Base-by-base conservation (phyloP, 768 basidiomycete genomes). In the Mrakia gelida region DNA sequence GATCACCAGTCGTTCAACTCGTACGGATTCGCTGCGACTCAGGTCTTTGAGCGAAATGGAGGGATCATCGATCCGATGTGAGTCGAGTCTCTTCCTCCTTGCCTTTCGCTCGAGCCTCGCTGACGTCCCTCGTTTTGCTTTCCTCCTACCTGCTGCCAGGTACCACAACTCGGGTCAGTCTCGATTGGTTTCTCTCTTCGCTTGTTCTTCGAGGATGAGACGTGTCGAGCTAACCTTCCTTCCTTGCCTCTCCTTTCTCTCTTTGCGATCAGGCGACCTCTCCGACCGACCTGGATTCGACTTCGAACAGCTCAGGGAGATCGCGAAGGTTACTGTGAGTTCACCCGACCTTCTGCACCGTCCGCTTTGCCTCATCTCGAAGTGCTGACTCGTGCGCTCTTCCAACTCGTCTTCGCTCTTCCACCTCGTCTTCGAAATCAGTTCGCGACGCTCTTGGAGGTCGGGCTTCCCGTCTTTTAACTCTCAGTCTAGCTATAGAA, bases 21-120 rank as follows among this genome's bases (percentile, higher is more conserved):
- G 73, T 90, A 91, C 81, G 95, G 94, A 23, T 95, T 90, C 86
- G 90, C 94, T 10, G 88, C 94, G 0, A 92, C 92, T 0, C 91
- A 93, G 80, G 89, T 96, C 26, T 96, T 94, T 81, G 94, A 95
- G 82, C 90, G 93, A 65, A 92, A 91, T 0, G 94, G 93, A 9
- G 89, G 88, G 15, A 94, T 97, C 82, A 90, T 87, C 26, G 94
- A 94, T 83, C 93, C 93, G 15, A 92, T 92, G 91, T 94, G 54
- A 21, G 54, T 56, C n/a, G n/a, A n/a, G n/a, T 16, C 54, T n/a
- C 26, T 26, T 56, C 54, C 54, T n/a, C 18, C 18, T 18, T 16
- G 2, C 23, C 54, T 9, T 56, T 9, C 21, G 18, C 54, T 26
- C 54, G 18, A 21, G 3, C 23, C 8, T n/a, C 21, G 2, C 18